Conservation (phyloP, 2,329 filamentous ascomycete species). For the Cadophora sp. region DNA sequence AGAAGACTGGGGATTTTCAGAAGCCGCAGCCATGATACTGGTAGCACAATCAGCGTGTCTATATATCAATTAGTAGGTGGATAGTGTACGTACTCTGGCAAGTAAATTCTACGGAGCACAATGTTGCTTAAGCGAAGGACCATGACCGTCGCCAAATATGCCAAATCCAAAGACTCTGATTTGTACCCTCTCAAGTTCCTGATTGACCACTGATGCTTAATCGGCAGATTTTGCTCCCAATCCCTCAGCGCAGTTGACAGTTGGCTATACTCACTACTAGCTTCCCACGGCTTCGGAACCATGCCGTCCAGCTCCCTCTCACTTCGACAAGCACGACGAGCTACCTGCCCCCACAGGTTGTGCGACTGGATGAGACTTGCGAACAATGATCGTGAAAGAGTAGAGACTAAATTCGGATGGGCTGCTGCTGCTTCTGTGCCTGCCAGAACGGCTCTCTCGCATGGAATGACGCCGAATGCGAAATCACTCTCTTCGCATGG, state of each 20-base stretch:
- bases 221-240: slow-evolving; percentile 45
- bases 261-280: slow-evolving; percentile 39
- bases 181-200: slow-evolving; percentile 49
- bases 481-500: slow-evolving; percentile 50
- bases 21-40: slow-evolving; percentile 22
- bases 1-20: slow-evolving; percentile 16
- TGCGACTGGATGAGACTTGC: slow-evolving; percentile 49
- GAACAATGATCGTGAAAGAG: slow-evolving; percentile 46
- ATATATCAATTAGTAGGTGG: neutral
- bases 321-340: slow-evolving; percentile 40
- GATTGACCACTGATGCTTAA: slow-evolving; percentile 45
- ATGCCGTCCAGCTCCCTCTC: slow-evolving; percentile 22
- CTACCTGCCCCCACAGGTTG: slow-evolving; percentile 48
- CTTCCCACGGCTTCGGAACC: slow-evolving; percentile 39
- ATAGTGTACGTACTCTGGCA: neutral
- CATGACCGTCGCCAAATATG: slow-evolving; percentile 48
- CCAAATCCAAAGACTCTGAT: slow-evolving; percentile 46
- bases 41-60: slow-evolving; percentile 37
- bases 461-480: slow-evolving; percentile 45
- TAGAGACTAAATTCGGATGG: slow-evolving; percentile 39
- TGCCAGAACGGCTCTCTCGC: slow-evolving; percentile 44
- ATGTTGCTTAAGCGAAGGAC: slow-evolving; percentile 49
- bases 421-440: slow-evolving; percentile 45
- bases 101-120: slow-evolving; percentile 44
- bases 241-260: slow-evolving; percentile 35